Percentiles rank a stretch among this genome's conserved stretches.
Evolutionary conservation across 2,329 filamentous ascomycete species (phyloP).

Genomic region (Venturia carpophila): DNA sequence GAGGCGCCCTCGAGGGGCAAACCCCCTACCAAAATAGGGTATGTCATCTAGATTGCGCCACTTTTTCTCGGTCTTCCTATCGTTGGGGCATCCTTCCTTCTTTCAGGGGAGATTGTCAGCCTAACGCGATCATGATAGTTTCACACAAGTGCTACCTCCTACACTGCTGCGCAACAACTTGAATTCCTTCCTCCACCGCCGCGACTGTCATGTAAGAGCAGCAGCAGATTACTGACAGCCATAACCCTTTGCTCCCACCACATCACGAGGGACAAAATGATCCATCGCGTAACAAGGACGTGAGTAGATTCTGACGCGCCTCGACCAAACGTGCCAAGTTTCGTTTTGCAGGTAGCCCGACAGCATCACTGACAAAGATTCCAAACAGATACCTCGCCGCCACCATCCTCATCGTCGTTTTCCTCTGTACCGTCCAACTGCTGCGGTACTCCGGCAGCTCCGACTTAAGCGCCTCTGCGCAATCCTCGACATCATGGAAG

Average conservation of each 20-base stretch:
- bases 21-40: neutral
- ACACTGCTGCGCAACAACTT: neutral
- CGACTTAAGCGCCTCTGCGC: neutral
- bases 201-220: slow-evolving; percentile 1
- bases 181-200: neutral
- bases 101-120: slow-evolving; percentile 2
- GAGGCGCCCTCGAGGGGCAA: neutral
- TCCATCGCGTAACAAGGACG: slow-evolving; percentile 10
- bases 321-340: neutral
- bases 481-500: slow-evolving; percentile 12
- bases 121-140: neutral
- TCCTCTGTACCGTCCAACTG: slow-evolving; percentile 18
- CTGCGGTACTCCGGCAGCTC: slow-evolving; percentile 16
- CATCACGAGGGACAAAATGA: neutral
- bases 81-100: neutral
- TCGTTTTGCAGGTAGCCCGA: neutral
- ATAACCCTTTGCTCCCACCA: neutral
- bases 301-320: neutral
- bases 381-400: slow-evolving; percentile 16
- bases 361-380: neutral
- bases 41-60: slow-evolving; percentile 1
- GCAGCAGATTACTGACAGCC: neutral
- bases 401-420: slow-evolving; percentile 15
- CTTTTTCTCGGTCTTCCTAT: neutral
- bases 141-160: neutral